These are phyloP conservation scores for Komagataella mondaviorum DNA, from an alignment of 805 yeast species.

Conservation along the genomic window DNA sequence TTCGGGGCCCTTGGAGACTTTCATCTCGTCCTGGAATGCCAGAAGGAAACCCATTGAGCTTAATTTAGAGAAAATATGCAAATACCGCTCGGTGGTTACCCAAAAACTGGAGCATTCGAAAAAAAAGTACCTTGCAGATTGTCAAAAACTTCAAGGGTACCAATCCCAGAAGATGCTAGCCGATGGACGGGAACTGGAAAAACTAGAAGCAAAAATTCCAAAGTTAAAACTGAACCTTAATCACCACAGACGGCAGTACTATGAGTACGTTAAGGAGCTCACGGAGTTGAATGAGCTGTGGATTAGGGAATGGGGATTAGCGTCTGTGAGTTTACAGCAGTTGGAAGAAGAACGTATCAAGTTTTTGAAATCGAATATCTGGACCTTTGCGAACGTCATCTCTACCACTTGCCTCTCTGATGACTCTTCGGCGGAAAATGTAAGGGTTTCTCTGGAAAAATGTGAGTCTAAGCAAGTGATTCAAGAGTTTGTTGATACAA, in stretches of 20 bases:
- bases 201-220: conserved; percentile 39
- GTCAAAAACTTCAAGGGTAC: conserved; percentile 42
- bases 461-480: conserved; percentile 54
- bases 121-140: conserved; percentile 41
- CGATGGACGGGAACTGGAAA: conserved; percentile 62
- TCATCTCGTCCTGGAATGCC: conserved; percentile 35
- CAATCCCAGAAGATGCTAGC: conserved; percentile 46
- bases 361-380: conserved; percentile 53
- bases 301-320: conserved; percentile 58
- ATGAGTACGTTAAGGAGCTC: conserved; percentile 34
- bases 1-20: conserved; percentile 37
- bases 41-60: conserved; percentile 43
- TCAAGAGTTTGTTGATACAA: conserved; percentile 31
- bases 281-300: conserved; percentile 48
- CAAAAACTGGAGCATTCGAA: conserved; percentile 24
- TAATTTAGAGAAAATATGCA: conserved; percentile 39
- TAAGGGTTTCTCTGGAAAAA: conserved; percentile 54
- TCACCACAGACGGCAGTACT: conserved; percentile 40
- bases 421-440: conserved; percentile 63
- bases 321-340: conserved; percentile 49
- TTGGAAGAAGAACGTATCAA: conserved; percentile 65
- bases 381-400: conserved; percentile 66
- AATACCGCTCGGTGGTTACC: conserved; percentile 25
- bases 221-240: conserved; percentile 29
- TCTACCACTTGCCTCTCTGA: conserved; percentile 68